Base-by-base conservation (phyloP, 129 eudicot genomes). In the Arctium minus region DNA sequence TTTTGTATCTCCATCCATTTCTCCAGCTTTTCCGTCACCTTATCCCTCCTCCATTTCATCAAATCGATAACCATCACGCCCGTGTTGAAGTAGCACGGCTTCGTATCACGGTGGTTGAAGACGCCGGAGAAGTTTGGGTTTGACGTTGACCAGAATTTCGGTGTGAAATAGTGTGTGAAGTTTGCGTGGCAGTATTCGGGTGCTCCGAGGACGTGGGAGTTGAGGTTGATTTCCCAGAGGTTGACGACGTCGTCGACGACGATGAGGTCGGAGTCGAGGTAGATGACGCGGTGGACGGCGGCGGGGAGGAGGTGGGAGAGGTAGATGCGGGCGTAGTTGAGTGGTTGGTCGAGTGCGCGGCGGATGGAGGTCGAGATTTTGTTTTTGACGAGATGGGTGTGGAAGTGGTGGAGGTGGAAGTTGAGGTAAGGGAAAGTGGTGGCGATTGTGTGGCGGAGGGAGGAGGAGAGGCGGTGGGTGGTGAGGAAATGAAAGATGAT, bases 131-230 rank as follows among this genome's bases (percentile, higher is more conserved):
- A 86, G 3, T 70, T 0, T 0, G 89, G 92, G 74, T 76, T 82
- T 42, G 8, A 8, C 1, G 5, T 42, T 9, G 84, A 71, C 97
- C 97, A 92, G 86, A 92, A 92, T 35, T 40, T 84, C 5, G 85
- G 30, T 0, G 97, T 92, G 88, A 92, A 92, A 77, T 92, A 92
- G 56, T 80, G 81, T 70, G 87, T 89, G 87, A 92, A 89, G 50
- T 92, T 92, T 33, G 97, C 97, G 83, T 88, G 97, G 56, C 97
- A 89, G 77, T 92, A 88, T 4, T 92, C 93, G 0, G 93, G 97
- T 0, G 97, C 97, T 1, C 93, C 97, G 68, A 92, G 86, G 70
- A 89, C 87, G 78, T 76, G 90, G 33, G 72, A 62, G 12, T 86
- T 76, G 36, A 92, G 89, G 46, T 88, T 64, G 79, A 86, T 89